Percentiles rank a stretch among this genome's conserved stretches.
Conservation (phyloP, 2,329 filamentous ascomycete species). For the Lasiodiplodia sp. region DNA sequence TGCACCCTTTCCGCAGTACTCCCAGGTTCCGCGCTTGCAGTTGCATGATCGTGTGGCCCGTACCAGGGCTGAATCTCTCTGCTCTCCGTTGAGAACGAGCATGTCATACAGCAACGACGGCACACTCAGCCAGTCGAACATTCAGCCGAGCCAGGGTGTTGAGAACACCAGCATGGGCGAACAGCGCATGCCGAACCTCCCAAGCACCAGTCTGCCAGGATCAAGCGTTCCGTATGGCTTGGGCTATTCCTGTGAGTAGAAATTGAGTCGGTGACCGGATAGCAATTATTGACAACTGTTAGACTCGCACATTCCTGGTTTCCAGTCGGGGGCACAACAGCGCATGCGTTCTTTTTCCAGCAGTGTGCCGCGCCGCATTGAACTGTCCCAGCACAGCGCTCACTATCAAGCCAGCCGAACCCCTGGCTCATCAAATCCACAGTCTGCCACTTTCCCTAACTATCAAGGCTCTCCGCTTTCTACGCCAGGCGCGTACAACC, state of each 20-base stretch:
- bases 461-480: conserved; percentile 50
- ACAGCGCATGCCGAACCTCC: conserved; percentile 15
- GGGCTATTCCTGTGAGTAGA: conserved; percentile 46
- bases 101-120: conserved; percentile 51
- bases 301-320: conserved; percentile 50
- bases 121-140: conserved; percentile 16
- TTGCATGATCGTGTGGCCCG: conserved; percentile 53
- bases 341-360: conserved; percentile 51
- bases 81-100: conserved; percentile 55
- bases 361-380: conserved; percentile 48
- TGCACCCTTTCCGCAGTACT: conserved; percentile 40
- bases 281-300: conserved; percentile 1
- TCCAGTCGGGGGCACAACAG: conserved; percentile 46
- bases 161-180: conserved; percentile 14
- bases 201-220: conserved; percentile 35
- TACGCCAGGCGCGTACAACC: conserved; percentile 47
- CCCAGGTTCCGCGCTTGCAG: conserved; percentile 49
- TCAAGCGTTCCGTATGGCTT: conserved; percentile 48
- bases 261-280: neutral
- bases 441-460: conserved; percentile 50
- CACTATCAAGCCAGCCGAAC: conserved; percentile 41
- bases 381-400: conserved; percentile 43
- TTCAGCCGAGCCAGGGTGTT: neutral
- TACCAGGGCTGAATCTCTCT: conserved; percentile 51
- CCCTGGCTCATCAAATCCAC: conserved; percentile 41